Percentiles rank a stretch among this genome's conserved stretches.
phyloP scores from a whole-genome alignment of 495 filamentous ascomycete genomes.

The Tuber umbilicatum region DNA sequence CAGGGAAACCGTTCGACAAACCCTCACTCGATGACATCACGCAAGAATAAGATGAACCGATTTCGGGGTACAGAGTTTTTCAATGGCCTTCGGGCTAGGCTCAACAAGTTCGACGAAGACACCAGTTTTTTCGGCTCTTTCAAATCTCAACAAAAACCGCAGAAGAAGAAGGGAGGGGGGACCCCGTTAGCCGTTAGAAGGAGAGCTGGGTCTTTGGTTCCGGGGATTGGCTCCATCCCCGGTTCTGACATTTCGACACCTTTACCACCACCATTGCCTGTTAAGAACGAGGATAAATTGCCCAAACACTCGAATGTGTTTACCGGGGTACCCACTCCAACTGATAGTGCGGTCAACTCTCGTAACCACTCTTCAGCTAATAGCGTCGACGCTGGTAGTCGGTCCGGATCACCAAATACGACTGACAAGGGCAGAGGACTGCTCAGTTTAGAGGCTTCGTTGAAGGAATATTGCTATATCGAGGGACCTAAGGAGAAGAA shows the following conservation, averaged over 20 bases:
- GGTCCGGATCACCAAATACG: conserved; percentile 14
- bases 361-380: conserved; percentile 20
- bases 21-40: conserved; percentile 7
- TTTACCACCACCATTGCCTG: conserved; percentile 13
- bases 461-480: conserved; percentile 25
- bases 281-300: conserved; percentile 26
- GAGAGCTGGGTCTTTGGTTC: conserved; percentile 25
- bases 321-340: conserved; percentile 35
- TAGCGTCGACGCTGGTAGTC: conserved; percentile 25
- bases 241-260: conserved; percentile 5
- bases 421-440: conserved; percentile 3
- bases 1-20: conserved; percentile 18
- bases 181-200: not conserved
- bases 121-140: not conserved
- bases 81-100: conserved; percentile 18
- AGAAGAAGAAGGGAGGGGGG: conserved; percentile 13
- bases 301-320: conserved; percentile 39
- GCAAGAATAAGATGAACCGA: not conserved
- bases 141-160: not conserved
- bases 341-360: conserved; percentile 21
- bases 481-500: conserved; percentile 24
- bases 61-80: conserved; percentile 20
- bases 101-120: conserved; percentile 10
- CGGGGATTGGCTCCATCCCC: conserved; percentile 4
- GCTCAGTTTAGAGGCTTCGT: not conserved